These are phyloP conservation scores for Chlorophyllum brunneum DNA, from an alignment of 768 basidiomycete species.

Conservation along the genomic window DNA sequence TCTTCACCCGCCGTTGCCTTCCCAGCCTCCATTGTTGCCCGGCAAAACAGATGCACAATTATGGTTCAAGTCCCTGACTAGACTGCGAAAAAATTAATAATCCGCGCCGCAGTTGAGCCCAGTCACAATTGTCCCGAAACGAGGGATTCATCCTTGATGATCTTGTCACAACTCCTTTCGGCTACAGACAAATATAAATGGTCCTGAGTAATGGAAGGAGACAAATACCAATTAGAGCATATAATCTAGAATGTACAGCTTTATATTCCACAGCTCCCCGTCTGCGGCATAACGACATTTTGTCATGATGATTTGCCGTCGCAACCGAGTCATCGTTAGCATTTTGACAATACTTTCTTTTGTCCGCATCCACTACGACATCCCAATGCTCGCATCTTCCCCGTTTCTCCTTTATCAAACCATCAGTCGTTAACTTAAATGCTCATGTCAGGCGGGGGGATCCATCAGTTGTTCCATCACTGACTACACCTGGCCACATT, in stretches of 20 bases:
- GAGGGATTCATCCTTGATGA: conserved; percentile 13
- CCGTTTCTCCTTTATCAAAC: conserved; percentile 6
- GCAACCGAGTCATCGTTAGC: neutral
- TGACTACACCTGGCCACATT: neutral
- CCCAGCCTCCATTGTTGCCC: neutral
- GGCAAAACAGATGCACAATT: neutral
- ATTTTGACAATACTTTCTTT: neutral
- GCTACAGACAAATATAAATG: conserved; percentile 14
- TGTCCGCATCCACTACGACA: neutral
- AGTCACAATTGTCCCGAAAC: conserved; percentile 12
- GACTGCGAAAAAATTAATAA: conserved; percentile 1
- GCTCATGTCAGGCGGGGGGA: conserved; percentile 11
- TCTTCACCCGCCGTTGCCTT: neutral
- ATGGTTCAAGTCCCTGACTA: neutral
- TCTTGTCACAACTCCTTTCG: conserved; percentile 13
- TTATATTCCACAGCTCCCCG: neutral
- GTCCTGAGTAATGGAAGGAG: conserved; percentile 14
- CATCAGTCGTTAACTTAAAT: conserved; percentile 5
- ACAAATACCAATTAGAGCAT: neutral
- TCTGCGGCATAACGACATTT: conserved; percentile 4
- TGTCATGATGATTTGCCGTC: neutral
- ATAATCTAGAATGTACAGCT: neutral
- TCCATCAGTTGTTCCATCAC: conserved; percentile 4
- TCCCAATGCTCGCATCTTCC: neutral
- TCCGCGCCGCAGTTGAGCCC: neutral